Evolutionary conservation across 78 protist species (phyloP).

Genomic region (Dictyostelium intermedium): DNA sequence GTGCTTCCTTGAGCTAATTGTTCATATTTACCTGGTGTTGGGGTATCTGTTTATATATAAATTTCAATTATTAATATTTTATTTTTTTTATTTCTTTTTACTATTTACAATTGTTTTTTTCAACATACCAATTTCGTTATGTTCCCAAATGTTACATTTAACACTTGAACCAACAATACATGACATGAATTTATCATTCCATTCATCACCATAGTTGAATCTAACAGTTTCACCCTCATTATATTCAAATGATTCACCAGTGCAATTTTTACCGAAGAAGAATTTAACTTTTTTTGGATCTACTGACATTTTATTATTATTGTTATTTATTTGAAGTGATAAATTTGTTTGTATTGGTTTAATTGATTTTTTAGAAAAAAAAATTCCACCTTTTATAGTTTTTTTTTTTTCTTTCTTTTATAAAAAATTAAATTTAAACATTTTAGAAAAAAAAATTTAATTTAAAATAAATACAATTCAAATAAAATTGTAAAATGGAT

Average conservation of each 20-base stretch:
- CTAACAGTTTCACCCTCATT: neutral
- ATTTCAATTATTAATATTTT: too few species aligned
- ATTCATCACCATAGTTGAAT: neutral
- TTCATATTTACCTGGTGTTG: constrained; percentile 23
- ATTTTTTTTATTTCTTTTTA: too few species aligned
- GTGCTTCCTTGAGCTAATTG: constrained; percentile 1
- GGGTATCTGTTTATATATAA: too few species aligned
- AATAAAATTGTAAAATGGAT: too few species aligned
- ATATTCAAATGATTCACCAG: constrained; percentile 5
- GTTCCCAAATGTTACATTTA: constrained; percentile 1
- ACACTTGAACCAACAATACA: neutral
- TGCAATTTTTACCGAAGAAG: neutral
- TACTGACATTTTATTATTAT: neutral
- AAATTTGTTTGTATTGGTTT: neutral
- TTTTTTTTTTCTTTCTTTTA: too few species aligned
- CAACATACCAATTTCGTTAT: constrained; percentile 20
- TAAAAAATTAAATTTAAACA: too few species aligned
- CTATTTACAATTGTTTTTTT: too few species aligned
- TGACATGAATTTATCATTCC: constrained; percentile 22
- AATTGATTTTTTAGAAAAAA: neutral
- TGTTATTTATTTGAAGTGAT: neutral
- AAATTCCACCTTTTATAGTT: too few species aligned
- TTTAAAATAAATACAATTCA: too few species aligned
- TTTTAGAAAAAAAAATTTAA: too few species aligned
- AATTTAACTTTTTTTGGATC: neutral